Evolutionary conservation across 305 asterid species (phyloP), one percentile per base, ranked within the genome.

Genomic region (Solanum hybrid): DNA sequence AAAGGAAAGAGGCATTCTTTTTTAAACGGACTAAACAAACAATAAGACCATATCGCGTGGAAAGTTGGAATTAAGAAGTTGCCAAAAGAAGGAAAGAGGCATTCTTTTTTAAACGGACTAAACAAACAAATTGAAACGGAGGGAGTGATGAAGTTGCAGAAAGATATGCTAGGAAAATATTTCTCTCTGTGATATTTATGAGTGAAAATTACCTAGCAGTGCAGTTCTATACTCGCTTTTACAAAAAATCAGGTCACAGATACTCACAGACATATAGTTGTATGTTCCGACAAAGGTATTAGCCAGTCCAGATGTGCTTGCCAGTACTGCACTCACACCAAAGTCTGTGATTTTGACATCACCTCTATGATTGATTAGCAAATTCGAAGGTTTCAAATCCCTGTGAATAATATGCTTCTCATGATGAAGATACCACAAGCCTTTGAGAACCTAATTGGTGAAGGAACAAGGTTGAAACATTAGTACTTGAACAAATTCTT

Each of bases 221-320:
- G n/a, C 32, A 80, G 86, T 81, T 26, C 38, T 81, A 81, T 27
- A 81, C 72, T 84, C 40, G 75, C 22, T 84, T 45, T 10, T 45
- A 84, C 73, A 84, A 84, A 84, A 82, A 42, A 42, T 10, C 72
- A 84, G 42, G 40, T 45, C 40, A 2, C 22, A 38, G 88, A 92
- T 88, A 95, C 99, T 97, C 93, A 97, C 99, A 92, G 99, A 97
- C 99, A 97, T 97, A 92, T 97, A 97, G 95, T 95, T 96, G 94
- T 96, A 96, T 10, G 99, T 97, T 91, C 99, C 99, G 37, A 97
- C 98, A 91, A 97, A 96, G 45, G 98, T 95, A 91, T 97, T 94
- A 82, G 99, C 99, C 66, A 90, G 92, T 91, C 96, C 98, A 75
- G 98, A 94, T 27, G 99, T 96, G 93, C 92, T 95, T 75, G 95